These are phyloP conservation scores for Neurospora cerealis DNA, from an alignment of 495 filamentous ascomycete species.

Conservation along the genomic window DNA sequence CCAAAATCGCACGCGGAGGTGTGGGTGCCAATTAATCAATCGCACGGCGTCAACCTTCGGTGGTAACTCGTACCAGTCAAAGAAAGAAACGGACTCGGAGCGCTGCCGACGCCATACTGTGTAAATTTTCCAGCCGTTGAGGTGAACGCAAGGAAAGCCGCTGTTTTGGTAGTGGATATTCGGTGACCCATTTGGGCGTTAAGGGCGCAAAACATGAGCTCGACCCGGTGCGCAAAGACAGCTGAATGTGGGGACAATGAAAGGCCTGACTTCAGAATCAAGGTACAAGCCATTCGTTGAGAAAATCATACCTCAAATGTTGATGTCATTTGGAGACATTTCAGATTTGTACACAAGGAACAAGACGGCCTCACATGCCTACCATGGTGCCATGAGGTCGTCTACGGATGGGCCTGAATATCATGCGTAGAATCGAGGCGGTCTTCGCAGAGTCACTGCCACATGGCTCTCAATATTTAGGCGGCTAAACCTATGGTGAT, in stretches of 20 bases:
- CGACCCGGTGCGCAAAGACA: neutral
- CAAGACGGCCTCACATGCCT: neutral
- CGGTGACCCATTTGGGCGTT: constrained; percentile 10
- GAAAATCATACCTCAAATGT: neutral
- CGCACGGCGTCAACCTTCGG: neutral
- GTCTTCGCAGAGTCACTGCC: neutral
- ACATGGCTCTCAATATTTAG: neutral
- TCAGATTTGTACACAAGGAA: neutral
- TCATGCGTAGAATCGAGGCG: neutral
- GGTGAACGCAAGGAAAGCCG: neutral
- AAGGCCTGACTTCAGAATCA: neutral
- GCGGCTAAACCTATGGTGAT: neutral
- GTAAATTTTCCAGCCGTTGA: neutral
- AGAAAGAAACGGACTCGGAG: neutral
- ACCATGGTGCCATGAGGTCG: neutral
- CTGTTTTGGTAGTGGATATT: constrained; percentile 2
- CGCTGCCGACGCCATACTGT: neutral
- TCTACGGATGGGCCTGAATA: neutral
- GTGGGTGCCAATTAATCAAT: constrained; percentile 6
- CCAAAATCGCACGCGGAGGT: neutral
- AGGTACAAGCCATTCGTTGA: neutral
- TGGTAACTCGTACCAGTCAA: neutral
- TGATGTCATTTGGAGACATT: neutral
- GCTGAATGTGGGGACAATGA: neutral
- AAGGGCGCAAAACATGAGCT: neutral